Base-by-base conservation (phyloP, 495 filamentous ascomycete genomes). In the Xanthoparmelia taractica region DNA sequence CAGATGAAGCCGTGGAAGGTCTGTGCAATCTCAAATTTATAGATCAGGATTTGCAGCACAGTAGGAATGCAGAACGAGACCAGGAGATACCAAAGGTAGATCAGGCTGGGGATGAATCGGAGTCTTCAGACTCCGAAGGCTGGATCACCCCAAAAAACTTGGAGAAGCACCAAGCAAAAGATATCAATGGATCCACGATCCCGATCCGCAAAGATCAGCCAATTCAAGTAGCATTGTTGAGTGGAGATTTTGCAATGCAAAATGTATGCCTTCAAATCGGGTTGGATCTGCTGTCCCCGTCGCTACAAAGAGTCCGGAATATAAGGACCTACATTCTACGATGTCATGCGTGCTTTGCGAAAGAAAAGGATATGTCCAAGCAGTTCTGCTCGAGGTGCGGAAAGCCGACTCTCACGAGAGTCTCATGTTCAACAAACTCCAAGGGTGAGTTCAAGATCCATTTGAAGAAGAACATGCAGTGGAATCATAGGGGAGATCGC, bases 61-160 rank as follows among this genome's bases (percentile, higher is more conserved):
- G 63, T 65, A 17, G 63, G 55, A 37, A 15, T 45, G 27, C 67
- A 69, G 38, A 23, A 69, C 58, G 18, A 25, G 57, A 56, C 64
- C 64, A 31, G 58, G 57, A n/a, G 29, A 63, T 18, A 34, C 58
- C 5, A 60, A 64, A 54, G 66, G 45, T 68, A 41, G 66, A 69
- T 13, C 63, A 71, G n/a, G 64, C 48, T 17, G 61, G 70, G 58
- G 67, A 73, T 15, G 76, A 77, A 18, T 76, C 75, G 23, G 80
- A 82, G 52, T 77, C 78, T 8, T 83, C 82, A 4, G 89, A 91
- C 60, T 83, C 78, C 12, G 90, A 86, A 47, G 91, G 88, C 69
- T 98, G 94, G 95, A 97, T 99, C 65, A 97, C 95, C 2, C 91
- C 95, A 2, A 84, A 85, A 50, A 97, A 97, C 75, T 81, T 97